phyloP scores from a whole-genome alignment of 164 flowering plant genomes.

The Pachysandra terminalis region DNA sequence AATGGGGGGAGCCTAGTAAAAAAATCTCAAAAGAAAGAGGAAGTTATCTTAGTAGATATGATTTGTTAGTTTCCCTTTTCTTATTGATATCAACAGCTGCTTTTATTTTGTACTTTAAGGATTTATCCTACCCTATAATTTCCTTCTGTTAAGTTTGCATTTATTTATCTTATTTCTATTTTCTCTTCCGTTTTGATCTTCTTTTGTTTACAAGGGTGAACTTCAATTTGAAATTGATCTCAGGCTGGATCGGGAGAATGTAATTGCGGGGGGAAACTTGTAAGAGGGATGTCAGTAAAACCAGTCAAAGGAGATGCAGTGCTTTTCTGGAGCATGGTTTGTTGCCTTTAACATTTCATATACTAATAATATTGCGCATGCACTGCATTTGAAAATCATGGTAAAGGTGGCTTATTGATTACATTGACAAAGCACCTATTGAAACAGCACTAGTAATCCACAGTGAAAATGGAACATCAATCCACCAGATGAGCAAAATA shows the following conservation, averaged over 20 bases:
- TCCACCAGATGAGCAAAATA: neutral
- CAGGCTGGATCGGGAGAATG: slow-evolving; percentile 90
- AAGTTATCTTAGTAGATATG: neutral
- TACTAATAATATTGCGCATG: neutral
- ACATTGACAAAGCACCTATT: neutral
- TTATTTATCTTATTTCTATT: neutral
- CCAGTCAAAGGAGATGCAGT: slow-evolving; percentile 89
- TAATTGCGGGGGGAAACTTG: slow-evolving; percentile 64
- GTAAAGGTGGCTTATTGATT: no score
- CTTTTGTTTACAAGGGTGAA: neutral
- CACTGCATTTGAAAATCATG: neutral
- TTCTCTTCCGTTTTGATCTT: neutral
- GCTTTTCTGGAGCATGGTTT: slow-evolving; percentile 98
- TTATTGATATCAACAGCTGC: neutral
- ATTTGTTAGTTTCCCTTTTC: neutral
- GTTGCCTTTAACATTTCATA: slow-evolving; percentile 18
- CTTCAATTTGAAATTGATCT: slow-evolving; percentile 8
- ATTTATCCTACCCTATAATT: neutral
- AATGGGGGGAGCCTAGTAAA: neutral
- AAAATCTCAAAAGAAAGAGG: neutral
- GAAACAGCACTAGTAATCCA: neutral
- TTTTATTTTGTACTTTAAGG: neutral
- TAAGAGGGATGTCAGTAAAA: slow-evolving; percentile 69
- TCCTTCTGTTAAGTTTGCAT: neutral
- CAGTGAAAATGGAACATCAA: neutral